Percentiles rank a stretch among this genome's conserved stretches.
Evolutionary conservation across 108 stramenopile genomes (phyloP).

Genomic region (Thalassiosira profunda): DNA sequence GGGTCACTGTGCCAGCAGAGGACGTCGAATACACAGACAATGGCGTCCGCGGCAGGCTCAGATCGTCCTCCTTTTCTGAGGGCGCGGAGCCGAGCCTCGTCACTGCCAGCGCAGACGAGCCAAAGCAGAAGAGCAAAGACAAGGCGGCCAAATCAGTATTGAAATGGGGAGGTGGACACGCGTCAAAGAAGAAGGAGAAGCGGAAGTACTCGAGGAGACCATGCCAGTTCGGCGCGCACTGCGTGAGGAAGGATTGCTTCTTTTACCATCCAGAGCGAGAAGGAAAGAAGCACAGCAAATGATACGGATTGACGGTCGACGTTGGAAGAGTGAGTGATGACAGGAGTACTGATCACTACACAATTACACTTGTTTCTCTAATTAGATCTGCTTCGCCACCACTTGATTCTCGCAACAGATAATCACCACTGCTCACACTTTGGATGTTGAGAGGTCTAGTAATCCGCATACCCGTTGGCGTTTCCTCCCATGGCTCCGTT

Average conservation of each 20-base stretch:
- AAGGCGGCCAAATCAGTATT: slow-evolving; percentile 85
- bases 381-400: no score
- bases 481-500: no score
- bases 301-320: no score
- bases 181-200: slow-evolving; percentile 72
- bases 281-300: not conserved
- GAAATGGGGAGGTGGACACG: slow-evolving; percentile 96
- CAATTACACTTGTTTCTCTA: no score
- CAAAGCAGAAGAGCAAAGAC: slow-evolving; percentile 8
- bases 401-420: no score
- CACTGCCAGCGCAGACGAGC: not conserved
- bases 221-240: slow-evolving; percentile 83
- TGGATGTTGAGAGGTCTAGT: no score
- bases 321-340: no score
- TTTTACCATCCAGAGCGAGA: slow-evolving; percentile 75
- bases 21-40: slow-evolving; percentile 90
- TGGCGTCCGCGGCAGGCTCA: slow-evolving; percentile 63
- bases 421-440: no score
- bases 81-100: slow-evolving; percentile 5
- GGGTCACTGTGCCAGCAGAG: slow-evolving; percentile 76
- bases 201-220: slow-evolving; percentile 50
- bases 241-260: slow-evolving; percentile 83
- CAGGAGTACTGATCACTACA: no score
- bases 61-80: slow-evolving; percentile 32
- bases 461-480: no score